A percentile compares a stretch with the other conserved stretches of the same genome.
These are phyloP conservation scores for Moesziomyces globuligerus DNA, from an alignment of 1,284 basidiomycete species.

Conservation along the genomic window DNA sequence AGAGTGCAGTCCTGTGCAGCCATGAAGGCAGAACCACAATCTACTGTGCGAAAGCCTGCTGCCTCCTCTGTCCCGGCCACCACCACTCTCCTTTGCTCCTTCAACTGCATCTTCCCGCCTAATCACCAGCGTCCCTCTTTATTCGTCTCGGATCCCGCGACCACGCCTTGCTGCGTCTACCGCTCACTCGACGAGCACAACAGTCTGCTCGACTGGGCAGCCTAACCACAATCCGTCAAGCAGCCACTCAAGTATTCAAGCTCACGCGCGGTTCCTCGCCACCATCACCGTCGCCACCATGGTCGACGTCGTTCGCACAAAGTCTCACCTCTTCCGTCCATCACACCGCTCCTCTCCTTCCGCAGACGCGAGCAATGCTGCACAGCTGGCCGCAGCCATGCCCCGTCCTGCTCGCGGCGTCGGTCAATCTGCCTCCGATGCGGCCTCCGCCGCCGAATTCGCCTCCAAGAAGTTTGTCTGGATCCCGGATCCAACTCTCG, in stretches of 20 bases:
- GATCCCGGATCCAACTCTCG: conserved; percentile 88
- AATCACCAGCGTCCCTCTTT: no score
- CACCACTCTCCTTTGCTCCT: not conserved
- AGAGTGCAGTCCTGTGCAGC: no score
- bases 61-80: not conserved
- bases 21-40: no score
- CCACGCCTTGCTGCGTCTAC: no score
- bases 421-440: conserved; percentile 58
- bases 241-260: no score
- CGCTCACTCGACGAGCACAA: no score
- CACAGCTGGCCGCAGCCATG: conserved; percentile 49
- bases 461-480: conserved; percentile 98
- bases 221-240: no score
- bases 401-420: conserved; percentile 36
- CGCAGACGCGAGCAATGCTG: conserved; percentile 37
- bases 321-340: conserved; percentile 45
- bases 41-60: no score
- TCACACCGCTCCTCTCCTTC: conserved; percentile 43
- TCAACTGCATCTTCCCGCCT: not conserved
- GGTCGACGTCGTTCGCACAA: conserved; percentile 53
- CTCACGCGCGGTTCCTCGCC: not conserved
- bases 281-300: conserved; percentile 16
- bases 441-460: conserved; percentile 80
- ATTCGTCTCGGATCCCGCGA: no score
- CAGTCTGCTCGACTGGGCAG: no score